These are phyloP conservation scores for Leccinum obscurum DNA, from an alignment of 768 basidiomycete species.

Conservation along the genomic window DNA sequence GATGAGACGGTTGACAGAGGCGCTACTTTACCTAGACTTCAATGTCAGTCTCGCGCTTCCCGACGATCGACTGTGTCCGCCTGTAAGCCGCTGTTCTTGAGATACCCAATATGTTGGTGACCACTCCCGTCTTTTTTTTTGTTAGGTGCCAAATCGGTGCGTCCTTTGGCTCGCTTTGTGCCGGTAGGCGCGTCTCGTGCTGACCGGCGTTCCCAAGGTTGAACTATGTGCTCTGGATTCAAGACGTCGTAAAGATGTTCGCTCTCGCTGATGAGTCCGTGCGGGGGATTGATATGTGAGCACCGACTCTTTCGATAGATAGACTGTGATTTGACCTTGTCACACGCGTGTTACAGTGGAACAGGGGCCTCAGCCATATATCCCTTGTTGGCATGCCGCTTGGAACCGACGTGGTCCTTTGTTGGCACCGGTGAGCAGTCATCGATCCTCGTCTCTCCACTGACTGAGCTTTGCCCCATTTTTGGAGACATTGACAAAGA, in stretches of 20 bases:
- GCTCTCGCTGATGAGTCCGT: conserved; percentile 27
- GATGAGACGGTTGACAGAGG: conserved; percentile 74
- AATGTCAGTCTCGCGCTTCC: conserved; percentile 56
- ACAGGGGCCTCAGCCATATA: conserved; percentile 93
- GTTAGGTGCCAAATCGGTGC: conserved; percentile 75
- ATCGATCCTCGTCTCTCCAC: neutral
- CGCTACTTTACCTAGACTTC: conserved; percentile 77
- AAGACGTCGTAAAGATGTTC: conserved; percentile 56
- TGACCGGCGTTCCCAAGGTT: conserved; percentile 44
- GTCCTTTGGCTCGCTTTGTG: neutral
- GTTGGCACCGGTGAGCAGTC: conserved; percentile 60
- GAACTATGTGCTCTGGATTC: conserved; percentile 86
- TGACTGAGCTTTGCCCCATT: neutral
- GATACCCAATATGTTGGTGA: neutral
- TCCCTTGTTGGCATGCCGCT: conserved; percentile 66
- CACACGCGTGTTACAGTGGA: conserved; percentile 49
- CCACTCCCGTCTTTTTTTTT: neutral
- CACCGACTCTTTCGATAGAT: neutral
- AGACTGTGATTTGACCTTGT: conserved; percentile 1
- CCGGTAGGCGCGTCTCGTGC: neutral
- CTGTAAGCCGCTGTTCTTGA: conserved; percentile 49
- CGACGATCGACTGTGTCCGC: conserved; percentile 78
- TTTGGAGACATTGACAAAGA: conserved; percentile 65
- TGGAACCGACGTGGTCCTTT: conserved; percentile 57
- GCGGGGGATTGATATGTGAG: conserved; percentile 74